Base-by-base conservation (phyloP, 176 grass and related monocot species). In the Aegilops tauschii region DNA sequence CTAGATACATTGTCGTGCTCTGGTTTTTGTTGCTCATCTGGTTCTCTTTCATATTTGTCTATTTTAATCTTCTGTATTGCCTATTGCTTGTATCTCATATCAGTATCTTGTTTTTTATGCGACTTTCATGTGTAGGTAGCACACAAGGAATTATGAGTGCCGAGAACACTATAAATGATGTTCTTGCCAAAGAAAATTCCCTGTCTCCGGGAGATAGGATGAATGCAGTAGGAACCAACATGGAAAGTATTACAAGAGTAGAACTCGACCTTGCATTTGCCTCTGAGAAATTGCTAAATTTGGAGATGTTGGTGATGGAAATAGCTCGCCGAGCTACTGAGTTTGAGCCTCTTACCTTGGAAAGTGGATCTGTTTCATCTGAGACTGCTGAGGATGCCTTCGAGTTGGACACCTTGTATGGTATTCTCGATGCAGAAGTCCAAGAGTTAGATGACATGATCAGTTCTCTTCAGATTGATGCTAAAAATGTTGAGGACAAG, bases 221-320 rank as follows among this genome's bases (percentile, higher is more conserved):
- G 9, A 86, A 84, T 83, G 5, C 11, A 23, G 88, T 65, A 73
- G 91, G 69, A 78, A 86, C 35, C 77, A 85, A 35, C 59, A 83
- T 89, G 39, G 94, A 96, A 69, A 87, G 64, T 73, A 11, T 98
- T 62, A 87, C 84, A 16, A 96, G 90, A 77, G 81, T 94, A 10
- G 90, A 96, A 80, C 89, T 91, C 29, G 90, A 95, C 52, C 72
- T 98, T 71, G 80, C 90, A 65, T 98, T 94, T 89, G 93, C 88
- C 61, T 94, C 97, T 0, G 94, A 94, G 58, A 98, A 98, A 54
- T 84, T 96, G 4, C 61, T 98, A 36, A 98, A 96, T 82, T 73
- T 98, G 67, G 93, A 98, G 82, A 96, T 98, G 82, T 21, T 96
- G 71, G 78, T 92, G 73, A 91, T 98, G 97, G 90, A 96, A 89